Conservation (phyloP, 768 basidiomycete genomes). For the Tricholoma matsutake region DNA sequence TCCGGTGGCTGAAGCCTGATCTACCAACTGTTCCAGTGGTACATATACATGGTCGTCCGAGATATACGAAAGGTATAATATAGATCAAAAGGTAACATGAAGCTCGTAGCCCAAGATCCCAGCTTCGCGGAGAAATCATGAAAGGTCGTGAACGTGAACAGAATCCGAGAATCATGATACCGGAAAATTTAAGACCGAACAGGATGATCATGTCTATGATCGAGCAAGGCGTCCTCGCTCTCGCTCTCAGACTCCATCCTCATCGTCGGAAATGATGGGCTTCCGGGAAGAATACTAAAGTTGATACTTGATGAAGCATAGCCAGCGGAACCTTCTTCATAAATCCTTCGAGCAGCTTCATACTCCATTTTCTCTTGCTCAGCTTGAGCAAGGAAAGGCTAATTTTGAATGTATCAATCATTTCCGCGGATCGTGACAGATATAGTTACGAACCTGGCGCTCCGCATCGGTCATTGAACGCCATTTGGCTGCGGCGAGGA, state of each 20-base stretch:
- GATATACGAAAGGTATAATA: slow-evolving; percentile 28
- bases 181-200: slow-evolving; percentile 29
- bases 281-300: slow-evolving; percentile 75
- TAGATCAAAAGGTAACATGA: slow-evolving; percentile 12
- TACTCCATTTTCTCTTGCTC: slow-evolving; percentile 96
- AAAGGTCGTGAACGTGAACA: slow-evolving; percentile 22
- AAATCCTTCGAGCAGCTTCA: slow-evolving; percentile 78
- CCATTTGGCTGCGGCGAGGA: slow-evolving; percentile 91
- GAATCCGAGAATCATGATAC: slow-evolving; percentile 6
- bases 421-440: not conserved
- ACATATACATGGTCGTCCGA: slow-evolving; percentile 23
- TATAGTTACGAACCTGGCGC: slow-evolving; percentile 63
- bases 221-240: slow-evolving; percentile 59
- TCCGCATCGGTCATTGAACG: slow-evolving; percentile 90
- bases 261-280: slow-evolving; percentile 60
- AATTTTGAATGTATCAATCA: slow-evolving; percentile 10
- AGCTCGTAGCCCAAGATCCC: slow-evolving; percentile 9
- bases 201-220: slow-evolving; percentile 41
- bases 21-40: slow-evolving; percentile 29
- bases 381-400: slow-evolving; percentile 93
- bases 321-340: slow-evolving; percentile 77
- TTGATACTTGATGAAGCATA: slow-evolving; percentile 73
- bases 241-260: slow-evolving; percentile 67
- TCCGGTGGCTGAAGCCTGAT: slow-evolving; percentile 4
- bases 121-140: slow-evolving; percentile 30